Evolutionary conservation across 169 alveolate genomes (phyloP), one percentile per base, ranked within the genome.

Genomic region (Plasmodium falciparum): DNA sequence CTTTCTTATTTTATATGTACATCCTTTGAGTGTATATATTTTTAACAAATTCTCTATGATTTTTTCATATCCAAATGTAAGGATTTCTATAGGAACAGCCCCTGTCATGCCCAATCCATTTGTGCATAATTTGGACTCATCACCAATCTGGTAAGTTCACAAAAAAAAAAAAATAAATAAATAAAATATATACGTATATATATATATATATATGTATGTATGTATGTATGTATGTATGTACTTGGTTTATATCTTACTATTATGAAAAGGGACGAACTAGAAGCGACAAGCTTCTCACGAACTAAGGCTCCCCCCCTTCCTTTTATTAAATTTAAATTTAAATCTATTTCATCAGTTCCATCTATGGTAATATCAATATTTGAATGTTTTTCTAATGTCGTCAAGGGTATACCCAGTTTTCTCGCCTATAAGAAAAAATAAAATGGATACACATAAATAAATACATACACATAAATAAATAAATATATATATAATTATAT

Each of bases 221-320:
- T 5, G 4, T 17, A 5, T 24, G 2, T 65, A 29, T 29, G 8
- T 65, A 24, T 26, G 8, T 65, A 24, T 65, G 56, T 22, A 24
- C 29, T 0, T 8, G 13, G 1, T 43, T 49, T 26, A 9, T 70
- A 15, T 12, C 88, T 76, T 90, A 92, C 95, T 15, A 94, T 91
- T 69, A 95, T 78, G 24, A 96, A 75, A 26, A 91, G 24, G 56
- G 93, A 75, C 12, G 97, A 93, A 62, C 85, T 74, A 15, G 75
- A 74, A 52, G 94, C 97, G 9, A 95, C 95, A 71, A 95, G 75
- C 88, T 94, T 94, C 74, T 95, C 98, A 54, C 97, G 92, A 83
- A 95, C 93, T 17, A 95, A 75, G 20, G 98, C 98, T 15, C 98
- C 98, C 0, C 98, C 98, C 0, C 97, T 93, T 6, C 98, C 98